Evolutionary conservation across 2,329 filamentous ascomycete species (phyloP).

Genomic region (Botryotinia calthae): DNA sequence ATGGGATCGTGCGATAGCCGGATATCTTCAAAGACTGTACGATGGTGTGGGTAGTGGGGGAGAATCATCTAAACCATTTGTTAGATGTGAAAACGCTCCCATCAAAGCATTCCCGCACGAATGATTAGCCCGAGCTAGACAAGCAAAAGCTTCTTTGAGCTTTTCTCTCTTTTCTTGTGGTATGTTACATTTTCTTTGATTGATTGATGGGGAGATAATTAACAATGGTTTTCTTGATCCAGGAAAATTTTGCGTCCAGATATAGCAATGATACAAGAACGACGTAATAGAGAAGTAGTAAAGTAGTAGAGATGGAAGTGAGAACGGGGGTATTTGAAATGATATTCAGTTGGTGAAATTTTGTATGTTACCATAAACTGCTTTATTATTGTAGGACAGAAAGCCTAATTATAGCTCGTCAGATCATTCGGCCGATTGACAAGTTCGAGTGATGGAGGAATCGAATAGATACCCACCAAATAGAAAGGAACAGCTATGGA

Average conservation of each 20-base stretch:
- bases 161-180: background rate
- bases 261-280: background rate
- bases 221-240: background rate
- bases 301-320: background rate
- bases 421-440: background rate
- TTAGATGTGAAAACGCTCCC: too few species aligned
- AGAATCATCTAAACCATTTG: too few species aligned
- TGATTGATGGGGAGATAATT: background rate
- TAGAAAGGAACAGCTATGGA: background rate
- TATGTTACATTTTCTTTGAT: background rate
- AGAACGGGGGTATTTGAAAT: background rate
- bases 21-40: background rate
- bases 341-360: background rate
- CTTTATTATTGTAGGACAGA: background rate
- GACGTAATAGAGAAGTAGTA: background rate
- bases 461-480: background rate
- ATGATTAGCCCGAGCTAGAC: background rate
- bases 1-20: background rate
- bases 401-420: background rate
- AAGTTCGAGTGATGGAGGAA: background rate
- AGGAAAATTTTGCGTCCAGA: background rate
- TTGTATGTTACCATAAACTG: background rate
- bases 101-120: background rate
- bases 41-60: background rate
- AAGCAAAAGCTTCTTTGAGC: background rate